These are phyloP conservation scores for Quercus engelmannii DNA, from an alignment of 306 rosid species.

Conservation along the genomic window DNA sequence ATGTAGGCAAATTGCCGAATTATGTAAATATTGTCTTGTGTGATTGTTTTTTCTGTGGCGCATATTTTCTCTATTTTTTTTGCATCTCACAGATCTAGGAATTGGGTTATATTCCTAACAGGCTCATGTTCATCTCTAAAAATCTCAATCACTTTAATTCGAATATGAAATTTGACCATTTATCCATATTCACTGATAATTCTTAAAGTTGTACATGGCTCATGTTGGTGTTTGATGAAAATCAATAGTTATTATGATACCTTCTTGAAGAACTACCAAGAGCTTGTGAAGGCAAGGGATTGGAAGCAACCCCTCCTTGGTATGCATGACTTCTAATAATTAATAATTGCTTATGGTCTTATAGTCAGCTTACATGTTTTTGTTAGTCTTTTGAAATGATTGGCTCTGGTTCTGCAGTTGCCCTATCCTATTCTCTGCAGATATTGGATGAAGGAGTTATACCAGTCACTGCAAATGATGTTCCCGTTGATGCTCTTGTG, in stretches of 20 bases:
- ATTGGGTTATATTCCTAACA: no score
- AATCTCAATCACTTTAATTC: neutral
- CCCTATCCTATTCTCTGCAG: constrained; percentile 77
- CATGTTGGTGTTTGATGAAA: neutral
- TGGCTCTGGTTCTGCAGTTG: constrained; percentile 57
- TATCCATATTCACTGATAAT: neutral
- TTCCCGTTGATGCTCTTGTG: constrained; percentile 77
- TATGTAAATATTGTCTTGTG: no score
- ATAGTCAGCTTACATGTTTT: constrained; percentile 8
- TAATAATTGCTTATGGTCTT: constrained; percentile 2
- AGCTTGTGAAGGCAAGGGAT: constrained; percentile 57
- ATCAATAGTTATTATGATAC: constrained; percentile 74
- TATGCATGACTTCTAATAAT: constrained; percentile 27
- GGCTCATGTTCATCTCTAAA: constrained; percentile 7
- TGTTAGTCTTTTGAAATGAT: neutral
- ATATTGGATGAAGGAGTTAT: constrained; percentile 74
- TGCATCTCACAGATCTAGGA: no score
- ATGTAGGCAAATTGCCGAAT: no score
- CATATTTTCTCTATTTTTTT: no score
- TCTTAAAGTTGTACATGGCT: neutral
- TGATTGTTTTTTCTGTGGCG: no score
- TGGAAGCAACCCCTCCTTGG: constrained; percentile 93
- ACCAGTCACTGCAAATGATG: constrained; percentile 62
- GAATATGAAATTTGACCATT: neutral
- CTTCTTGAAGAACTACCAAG: constrained; percentile 75